Conservation (phyloP, 345 rosid species). For the Euphorbia tirucalli region DNA sequence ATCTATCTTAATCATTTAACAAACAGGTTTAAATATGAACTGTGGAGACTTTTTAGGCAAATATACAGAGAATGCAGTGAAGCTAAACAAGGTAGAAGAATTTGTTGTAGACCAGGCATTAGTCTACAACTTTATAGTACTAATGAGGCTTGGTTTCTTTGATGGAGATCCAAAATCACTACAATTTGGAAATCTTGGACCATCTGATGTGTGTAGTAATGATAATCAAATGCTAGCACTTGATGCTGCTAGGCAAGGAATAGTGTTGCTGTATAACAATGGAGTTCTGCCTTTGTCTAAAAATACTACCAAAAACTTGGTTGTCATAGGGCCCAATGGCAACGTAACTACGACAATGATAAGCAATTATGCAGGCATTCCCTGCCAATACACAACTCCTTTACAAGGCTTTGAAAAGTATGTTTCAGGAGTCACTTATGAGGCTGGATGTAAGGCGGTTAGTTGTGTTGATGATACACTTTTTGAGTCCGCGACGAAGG, state of each 20-base stretch:
- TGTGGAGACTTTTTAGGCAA: constrained; percentile 42
- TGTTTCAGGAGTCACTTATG: constrained; percentile 15
- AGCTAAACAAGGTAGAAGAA: constrained; percentile 35
- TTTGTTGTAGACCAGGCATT: constrained; percentile 43
- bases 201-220: constrained; percentile 41
- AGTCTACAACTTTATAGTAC: constrained; percentile 37
- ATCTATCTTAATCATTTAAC: background rate
- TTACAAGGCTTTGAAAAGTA: constrained; percentile 46
- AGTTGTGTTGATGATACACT: constrained; percentile 25
- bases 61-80: constrained; percentile 39
- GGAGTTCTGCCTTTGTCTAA: constrained; percentile 48
- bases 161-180: constrained; percentile 44
- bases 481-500: constrained; percentile 23
- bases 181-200: constrained; percentile 44
- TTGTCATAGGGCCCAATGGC: constrained; percentile 49
- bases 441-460: constrained; percentile 35
- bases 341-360: constrained; percentile 44
- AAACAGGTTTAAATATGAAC: constrained; percentile 50
- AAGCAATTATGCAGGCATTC: constrained; percentile 46
- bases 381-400: constrained; percentile 49
- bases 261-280: constrained; percentile 40
- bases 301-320: constrained; percentile 21
- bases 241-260: constrained; percentile 51
- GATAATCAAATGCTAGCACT: constrained; percentile 41
- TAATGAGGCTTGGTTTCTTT: constrained; percentile 55